Conservation (phyloP, 495 filamentous ascomycete species). For the Endocarpon pusillum region DNA sequence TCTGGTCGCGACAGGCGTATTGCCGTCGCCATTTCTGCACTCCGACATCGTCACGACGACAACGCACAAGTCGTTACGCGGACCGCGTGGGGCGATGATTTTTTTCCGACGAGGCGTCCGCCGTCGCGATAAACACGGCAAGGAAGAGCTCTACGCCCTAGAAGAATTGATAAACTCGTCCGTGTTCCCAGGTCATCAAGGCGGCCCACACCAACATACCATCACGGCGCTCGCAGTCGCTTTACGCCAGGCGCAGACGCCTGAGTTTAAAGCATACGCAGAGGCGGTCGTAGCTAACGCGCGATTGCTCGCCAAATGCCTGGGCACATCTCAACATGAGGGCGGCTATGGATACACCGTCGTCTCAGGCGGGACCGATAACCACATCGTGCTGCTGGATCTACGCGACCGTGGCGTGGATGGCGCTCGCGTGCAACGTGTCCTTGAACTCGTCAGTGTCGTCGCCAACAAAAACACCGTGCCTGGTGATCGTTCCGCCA, state of each 20-base stretch:
- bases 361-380: slow-evolving; percentile 87
- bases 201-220: slow-evolving; percentile 96
- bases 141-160: slow-evolving; percentile 71
- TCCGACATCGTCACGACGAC: slow-evolving; percentile 97
- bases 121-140: slow-evolving; percentile 73
- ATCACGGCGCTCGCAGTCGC: slow-evolving; percentile 91
- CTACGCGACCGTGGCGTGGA: slow-evolving; percentile 85
- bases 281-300: slow-evolving; percentile 74
- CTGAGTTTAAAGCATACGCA: slow-evolving; percentile 84
- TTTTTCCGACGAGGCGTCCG: slow-evolving; percentile 90
- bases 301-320: slow-evolving; percentile 58
- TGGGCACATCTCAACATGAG: slow-evolving; percentile 54
- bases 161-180: slow-evolving; percentile 89
- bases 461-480: slow-evolving; percentile 99
- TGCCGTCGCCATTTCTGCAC: slow-evolving; percentile 74
- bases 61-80: slow-evolving; percentile 89
- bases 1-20: slow-evolving; percentile 75
- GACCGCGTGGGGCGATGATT: slow-evolving; percentile 91
- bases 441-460: slow-evolving; percentile 86
- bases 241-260: slow-evolving; percentile 74
- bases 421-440: slow-evolving; percentile 91
- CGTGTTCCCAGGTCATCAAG: slow-evolving; percentile 98
- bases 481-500: slow-evolving; percentile 84
- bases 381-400: slow-evolving; percentile 87
- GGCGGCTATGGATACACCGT: slow-evolving; percentile 75